Conservation (phyloP, 495 filamentous ascomycete species). For the Neurospora discreta region DNA sequence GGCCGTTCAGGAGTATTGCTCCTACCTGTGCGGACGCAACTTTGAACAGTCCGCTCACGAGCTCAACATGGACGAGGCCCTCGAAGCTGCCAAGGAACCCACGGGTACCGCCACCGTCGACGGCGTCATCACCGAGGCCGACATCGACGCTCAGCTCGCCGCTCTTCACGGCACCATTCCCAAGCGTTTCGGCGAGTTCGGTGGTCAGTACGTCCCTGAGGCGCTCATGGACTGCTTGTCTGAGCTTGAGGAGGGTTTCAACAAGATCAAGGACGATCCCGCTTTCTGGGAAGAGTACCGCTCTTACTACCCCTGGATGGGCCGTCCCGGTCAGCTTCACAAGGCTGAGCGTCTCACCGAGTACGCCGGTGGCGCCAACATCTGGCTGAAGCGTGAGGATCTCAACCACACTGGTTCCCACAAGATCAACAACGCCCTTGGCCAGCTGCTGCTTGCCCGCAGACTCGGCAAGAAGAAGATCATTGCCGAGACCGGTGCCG, state of each 20-base stretch:
- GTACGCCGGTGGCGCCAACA: constrained; percentile 78
- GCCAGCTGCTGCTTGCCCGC: constrained; percentile 73
- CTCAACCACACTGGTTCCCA: constrained; percentile 79
- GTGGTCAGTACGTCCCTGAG: constrained; percentile 97
- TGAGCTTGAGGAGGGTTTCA: constrained; percentile 87
- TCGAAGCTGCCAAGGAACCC: constrained; percentile 41
- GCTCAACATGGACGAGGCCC: constrained; percentile 53
- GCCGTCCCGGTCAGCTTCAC: constrained; percentile 84
- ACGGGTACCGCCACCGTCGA: constrained; percentile 47
- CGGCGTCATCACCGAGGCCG: constrained; percentile 25
- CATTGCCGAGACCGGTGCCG: constrained; percentile 93
- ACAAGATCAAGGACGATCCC: constrained; percentile 71
- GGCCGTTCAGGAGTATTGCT: constrained; percentile 76
- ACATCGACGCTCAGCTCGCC: constrained; percentile 34
- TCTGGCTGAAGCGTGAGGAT: constrained; percentile 94
- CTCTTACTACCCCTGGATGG: constrained; percentile 97
- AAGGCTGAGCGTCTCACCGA: constrained; percentile 79
- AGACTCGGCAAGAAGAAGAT: constrained; percentile 84
- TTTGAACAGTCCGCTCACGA: constrained; percentile 42
- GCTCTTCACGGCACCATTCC: constrained; percentile 49
- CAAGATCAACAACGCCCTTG: constrained; percentile 96
- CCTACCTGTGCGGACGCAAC: constrained; percentile 59
- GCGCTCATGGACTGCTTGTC: constrained; percentile 93
- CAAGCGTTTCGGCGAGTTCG: constrained; percentile 89
- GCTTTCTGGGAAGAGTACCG: constrained; percentile 96